Evolutionary conservation across 768 basidiomycete species (phyloP).

Genomic region (Mycena indigotica): DNA sequence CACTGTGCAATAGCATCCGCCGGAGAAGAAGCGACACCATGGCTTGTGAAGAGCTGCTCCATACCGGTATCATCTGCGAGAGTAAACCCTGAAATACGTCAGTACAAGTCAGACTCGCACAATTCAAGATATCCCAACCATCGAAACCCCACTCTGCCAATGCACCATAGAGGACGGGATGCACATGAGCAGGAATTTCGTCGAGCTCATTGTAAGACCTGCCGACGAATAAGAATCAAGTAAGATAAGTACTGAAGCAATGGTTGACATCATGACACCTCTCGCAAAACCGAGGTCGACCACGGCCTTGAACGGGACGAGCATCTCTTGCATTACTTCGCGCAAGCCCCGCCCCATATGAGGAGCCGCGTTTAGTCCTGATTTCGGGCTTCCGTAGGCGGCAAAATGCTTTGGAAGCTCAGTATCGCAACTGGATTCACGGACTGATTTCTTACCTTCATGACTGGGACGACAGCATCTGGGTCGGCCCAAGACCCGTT

Average conservation of each 20-base stretch:
- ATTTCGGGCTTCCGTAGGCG: constrained; percentile 27
- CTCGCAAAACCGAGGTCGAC: constrained; percentile 26
- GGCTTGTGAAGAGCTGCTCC: constrained; percentile 16
- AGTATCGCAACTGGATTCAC: no score
- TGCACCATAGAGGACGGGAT: constrained; percentile 26
- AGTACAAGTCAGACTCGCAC: no score
- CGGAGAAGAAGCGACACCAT: constrained; percentile 23
- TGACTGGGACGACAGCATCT: constrained; percentile 29
- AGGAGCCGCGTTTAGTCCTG: constrained; percentile 29
- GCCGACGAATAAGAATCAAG: neutral
- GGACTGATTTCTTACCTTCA: constrained; percentile 30
- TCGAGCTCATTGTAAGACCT: constrained; percentile 32
- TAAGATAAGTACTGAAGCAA: neutral
- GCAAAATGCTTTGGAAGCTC: constrained; percentile 33
- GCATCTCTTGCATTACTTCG: constrained; percentile 28
- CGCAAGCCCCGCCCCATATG: constrained; percentile 25
- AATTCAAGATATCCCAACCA: no score
- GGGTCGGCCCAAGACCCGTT: constrained; percentile 28
- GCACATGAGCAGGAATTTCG: constrained; percentile 26
- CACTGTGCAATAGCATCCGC: constrained; percentile 30
- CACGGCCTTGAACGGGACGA: constrained; percentile 29
- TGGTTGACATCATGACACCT: constrained; percentile 32
- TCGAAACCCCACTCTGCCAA: constrained; percentile 30
- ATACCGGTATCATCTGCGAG: constrained; percentile 28
- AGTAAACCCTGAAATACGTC: constrained; percentile 21